Evolutionary conservation across 495 filamentous ascomycete species (phyloP).

Genomic region (Annulohypoxylon bovei): DNA sequence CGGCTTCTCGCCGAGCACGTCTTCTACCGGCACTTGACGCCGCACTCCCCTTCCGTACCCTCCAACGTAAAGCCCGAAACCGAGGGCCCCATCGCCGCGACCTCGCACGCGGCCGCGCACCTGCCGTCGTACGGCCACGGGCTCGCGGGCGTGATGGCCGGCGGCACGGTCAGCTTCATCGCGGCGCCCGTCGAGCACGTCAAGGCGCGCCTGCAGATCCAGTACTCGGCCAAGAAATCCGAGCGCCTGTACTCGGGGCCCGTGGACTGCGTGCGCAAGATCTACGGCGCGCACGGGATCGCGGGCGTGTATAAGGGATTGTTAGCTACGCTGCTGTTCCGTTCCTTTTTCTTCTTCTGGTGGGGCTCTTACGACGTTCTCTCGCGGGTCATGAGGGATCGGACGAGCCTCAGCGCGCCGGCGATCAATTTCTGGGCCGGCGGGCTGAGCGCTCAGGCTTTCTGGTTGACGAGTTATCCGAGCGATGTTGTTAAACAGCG

Average conservation of each 20-base stretch:
- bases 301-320: slow-evolving; percentile 86
- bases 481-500: slow-evolving; percentile 96
- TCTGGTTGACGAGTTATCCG: slow-evolving; percentile 92
- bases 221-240: slow-evolving; percentile 80
- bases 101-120: slow-evolving; percentile 47
- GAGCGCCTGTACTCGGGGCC: slow-evolving; percentile 85
- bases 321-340: slow-evolving; percentile 84
- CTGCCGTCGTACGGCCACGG: slow-evolving; percentile 84
- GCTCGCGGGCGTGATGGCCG: slow-evolving; percentile 85
- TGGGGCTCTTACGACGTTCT: slow-evolving; percentile 93
- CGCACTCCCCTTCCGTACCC: slow-evolving; percentile 43
- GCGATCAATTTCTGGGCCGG: slow-evolving; percentile 97
- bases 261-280: slow-evolving; percentile 79
- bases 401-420: slow-evolving; percentile 78
- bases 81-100: slow-evolving; percentile 27
- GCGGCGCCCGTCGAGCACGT: slow-evolving; percentile 95
- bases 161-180: slow-evolving; percentile 89
- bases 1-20: slow-evolving; percentile 80
- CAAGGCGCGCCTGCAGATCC: slow-evolving; percentile 92
- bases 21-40: slow-evolving; percentile 65
- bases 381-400: slow-evolving; percentile 69
- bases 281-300: slow-evolving; percentile 74
- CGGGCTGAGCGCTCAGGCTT: slow-evolving; percentile 88
- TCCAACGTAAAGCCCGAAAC: slow-evolving; percentile 12
- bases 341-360: slow-evolving; percentile 96